Evolutionary conservation across 441 rosid genomes (phyloP).

Genomic region (Viola pubescens): DNA sequence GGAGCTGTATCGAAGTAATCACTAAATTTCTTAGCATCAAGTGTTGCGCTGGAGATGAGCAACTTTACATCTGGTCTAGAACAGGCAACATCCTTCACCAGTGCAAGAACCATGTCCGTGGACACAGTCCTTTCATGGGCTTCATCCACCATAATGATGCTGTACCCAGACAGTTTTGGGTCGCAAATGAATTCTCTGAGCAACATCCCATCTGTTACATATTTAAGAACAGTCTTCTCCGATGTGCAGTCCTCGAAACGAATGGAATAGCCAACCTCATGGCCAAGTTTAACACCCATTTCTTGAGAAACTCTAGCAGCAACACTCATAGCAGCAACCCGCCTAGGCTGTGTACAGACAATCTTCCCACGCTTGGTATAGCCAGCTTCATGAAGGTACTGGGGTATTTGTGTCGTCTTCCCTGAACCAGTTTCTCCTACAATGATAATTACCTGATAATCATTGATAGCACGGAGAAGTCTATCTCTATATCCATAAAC

Average conservation of each 20-base stretch:
- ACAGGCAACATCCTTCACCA: conserved; percentile 88
- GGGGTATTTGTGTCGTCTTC: conserved; percentile 97
- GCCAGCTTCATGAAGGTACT: conserved; percentile 96
- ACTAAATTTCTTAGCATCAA: conserved; percentile 96
- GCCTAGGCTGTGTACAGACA: conserved; percentile 95
- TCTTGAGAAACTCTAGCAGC: conserved; percentile 99
- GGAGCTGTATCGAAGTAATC: conserved; percentile 95
- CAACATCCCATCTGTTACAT: conserved; percentile 98
- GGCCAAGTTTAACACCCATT: conserved; percentile 97
- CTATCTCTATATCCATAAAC: conserved; percentile 73
- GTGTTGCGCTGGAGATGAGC: conserved; percentile 97
- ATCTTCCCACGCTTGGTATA: conserved; percentile 89
- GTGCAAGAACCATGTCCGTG: conserved; percentile 88
- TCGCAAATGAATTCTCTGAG: conserved; percentile 94
- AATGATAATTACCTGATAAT: conserved; percentile 89
- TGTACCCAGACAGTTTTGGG: conserved; percentile 86
- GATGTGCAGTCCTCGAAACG: conserved; percentile 99
- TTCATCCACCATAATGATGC: conserved; percentile 97
- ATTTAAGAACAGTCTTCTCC: conserved; percentile 85
- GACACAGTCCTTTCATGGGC: conserved; percentile 98
- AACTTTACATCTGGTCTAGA: conserved; percentile 87
- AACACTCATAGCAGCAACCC: conserved; percentile 99
- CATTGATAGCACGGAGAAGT: conserved; percentile 64
- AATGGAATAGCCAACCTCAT: conserved; percentile 96
- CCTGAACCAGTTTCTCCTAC: conserved; percentile 99